Percentiles rank a stretch among this genome's conserved stretches.
phyloP scores from a whole-genome alignment of 768 basidiomycete genomes.

The Hygrophorus russula region DNA sequence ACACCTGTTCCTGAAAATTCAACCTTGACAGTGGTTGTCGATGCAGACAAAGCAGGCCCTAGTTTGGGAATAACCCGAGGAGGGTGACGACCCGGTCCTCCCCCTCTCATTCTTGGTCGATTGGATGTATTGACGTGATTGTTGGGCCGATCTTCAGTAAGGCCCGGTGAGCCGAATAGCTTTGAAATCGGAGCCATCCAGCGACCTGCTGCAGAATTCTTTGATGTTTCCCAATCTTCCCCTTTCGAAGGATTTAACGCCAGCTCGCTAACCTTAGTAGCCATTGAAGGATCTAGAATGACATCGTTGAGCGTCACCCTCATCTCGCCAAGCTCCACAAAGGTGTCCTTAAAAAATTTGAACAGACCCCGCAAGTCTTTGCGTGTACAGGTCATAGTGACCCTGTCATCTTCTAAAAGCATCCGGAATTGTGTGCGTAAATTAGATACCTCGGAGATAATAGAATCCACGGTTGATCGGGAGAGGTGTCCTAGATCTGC shows the following conservation, averaged over 20 bases:
- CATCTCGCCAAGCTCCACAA: constrained; percentile 73
- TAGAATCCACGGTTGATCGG: constrained; percentile 62
- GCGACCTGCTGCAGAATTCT: constrained; percentile 26
- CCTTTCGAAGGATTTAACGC: constrained; percentile 51
- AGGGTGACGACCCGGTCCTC: constrained; percentile 14
- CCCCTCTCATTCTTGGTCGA: constrained; percentile 11
- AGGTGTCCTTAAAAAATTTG: constrained; percentile 76
- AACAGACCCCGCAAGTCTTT: constrained; percentile 77
- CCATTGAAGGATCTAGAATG: constrained; percentile 76
- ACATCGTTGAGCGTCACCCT: constrained; percentile 81
- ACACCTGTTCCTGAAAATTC: constrained; percentile 74
- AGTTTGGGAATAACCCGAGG: constrained; percentile 64
- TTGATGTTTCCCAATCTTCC: constrained; percentile 24
- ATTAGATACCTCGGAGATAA: constrained; percentile 57
- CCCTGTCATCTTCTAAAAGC: constrained; percentile 65
- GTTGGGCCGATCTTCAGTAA: constrained; percentile 7
- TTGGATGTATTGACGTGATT: constrained; percentile 14
- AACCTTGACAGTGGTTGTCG: constrained; percentile 88
- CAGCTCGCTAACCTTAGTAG: constrained; percentile 57
- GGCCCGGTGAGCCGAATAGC: constrained; percentile 39
- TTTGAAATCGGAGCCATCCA: constrained; percentile 89
- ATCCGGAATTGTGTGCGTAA: constrained; percentile 68
- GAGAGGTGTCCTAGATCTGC: constrained; percentile 85
- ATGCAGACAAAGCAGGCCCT: constrained; percentile 76
- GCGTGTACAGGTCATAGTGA: constrained; percentile 49